A percentile compares a stretch with the other conserved stretches of the same genome.
phyloP scores from a whole-genome alignment of 805 yeast genomes.

The Nakazawaea siamensis region DNA sequence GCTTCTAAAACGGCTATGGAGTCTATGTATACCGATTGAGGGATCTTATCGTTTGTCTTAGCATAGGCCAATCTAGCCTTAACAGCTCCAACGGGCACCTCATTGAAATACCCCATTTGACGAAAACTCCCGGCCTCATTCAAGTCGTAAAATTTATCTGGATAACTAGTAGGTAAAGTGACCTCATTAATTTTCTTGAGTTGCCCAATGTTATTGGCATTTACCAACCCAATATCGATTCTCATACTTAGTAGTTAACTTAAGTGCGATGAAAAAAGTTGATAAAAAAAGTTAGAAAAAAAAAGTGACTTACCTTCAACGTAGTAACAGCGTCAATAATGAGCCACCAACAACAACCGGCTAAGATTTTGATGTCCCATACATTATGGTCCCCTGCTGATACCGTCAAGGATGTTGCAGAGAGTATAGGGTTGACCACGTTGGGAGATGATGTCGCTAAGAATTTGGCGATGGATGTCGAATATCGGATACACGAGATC shows the following conservation, averaged over 20 bases:
- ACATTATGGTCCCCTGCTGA: slow-evolving; percentile 97
- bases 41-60: slow-evolving; percentile 28
- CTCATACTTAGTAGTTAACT: background rate
- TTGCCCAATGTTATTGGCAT: slow-evolving; percentile 7
- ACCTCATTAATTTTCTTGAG: slow-evolving; percentile 4
- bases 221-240: slow-evolving; percentile 5
- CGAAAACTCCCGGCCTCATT: background rate
- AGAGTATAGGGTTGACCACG: slow-evolving; percentile 68
- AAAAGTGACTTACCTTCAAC: background rate
- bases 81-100: slow-evolving; percentile 74
- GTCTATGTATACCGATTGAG: slow-evolving; percentile 55
- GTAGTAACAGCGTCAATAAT: background rate
- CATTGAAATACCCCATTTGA: slow-evolving; percentile 41
- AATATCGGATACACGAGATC: slow-evolving; percentile 90
- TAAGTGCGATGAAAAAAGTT: no score
- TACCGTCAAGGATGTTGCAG: slow-evolving; percentile 95
- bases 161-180: slow-evolving; percentile 4
- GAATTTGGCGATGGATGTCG: slow-evolving; percentile 98
- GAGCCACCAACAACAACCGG: background rate
- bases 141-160: slow-evolving; percentile 4
- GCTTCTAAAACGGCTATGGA: slow-evolving; percentile 59
- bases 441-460: slow-evolving; percentile 90
- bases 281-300: no score
- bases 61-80: slow-evolving; percentile 45
- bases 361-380: slow-evolving; percentile 61